Evolutionary conservation across 1,139 yeast species (phyloP), one percentile per base, ranked within the genome.

Genomic region (Barnettozyma hawaiiensis): DNA sequence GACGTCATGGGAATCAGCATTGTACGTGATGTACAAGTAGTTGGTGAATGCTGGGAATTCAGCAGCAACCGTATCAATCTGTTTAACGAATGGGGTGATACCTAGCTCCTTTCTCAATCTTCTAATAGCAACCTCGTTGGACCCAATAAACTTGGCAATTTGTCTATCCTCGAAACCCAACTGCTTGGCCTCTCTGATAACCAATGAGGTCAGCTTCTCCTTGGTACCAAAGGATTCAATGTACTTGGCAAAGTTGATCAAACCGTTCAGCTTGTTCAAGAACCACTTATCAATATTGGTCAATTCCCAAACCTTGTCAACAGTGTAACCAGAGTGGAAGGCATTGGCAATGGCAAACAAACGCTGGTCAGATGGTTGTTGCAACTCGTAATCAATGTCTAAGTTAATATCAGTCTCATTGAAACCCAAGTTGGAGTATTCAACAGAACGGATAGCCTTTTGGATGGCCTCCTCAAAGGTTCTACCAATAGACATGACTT

Each of bases 281-380:
- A 92, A 92, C 98, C 98, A 92, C 65, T 84, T 87, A 69, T 92
- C 98, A 64, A 92, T 92, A 65, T 83, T 86, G 51, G 97, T 89
- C 67, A 92, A 70, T 54, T 81, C 75, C 89, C 96, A 89, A 42
- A 90, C 90, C 68, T 83, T 85, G 31, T 92, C 96, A 43, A 92
- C 97, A 33, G 92, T 72, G 70, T 92, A 92, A 45, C 94, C 95
- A 50, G 79, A 81, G 50, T 82, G 73, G 55, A 80, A 67, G 32
- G 98, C 98, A 59, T 92, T 90, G 49, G 97, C 98, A 65, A 92
- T 79, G 40, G 98, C 98, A 60, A 92, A 90, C 59, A 92, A 75
- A 66, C 98, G 87, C 69, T 89, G 95, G 63, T 92, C 98, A 24
- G 96, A 84, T 39, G 98, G 98, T 46, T 96, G 86, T 65, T 85